phyloP scores from a whole-genome alignment of 352 stramenopile species.

The Phytophthora foliorum region DNA sequence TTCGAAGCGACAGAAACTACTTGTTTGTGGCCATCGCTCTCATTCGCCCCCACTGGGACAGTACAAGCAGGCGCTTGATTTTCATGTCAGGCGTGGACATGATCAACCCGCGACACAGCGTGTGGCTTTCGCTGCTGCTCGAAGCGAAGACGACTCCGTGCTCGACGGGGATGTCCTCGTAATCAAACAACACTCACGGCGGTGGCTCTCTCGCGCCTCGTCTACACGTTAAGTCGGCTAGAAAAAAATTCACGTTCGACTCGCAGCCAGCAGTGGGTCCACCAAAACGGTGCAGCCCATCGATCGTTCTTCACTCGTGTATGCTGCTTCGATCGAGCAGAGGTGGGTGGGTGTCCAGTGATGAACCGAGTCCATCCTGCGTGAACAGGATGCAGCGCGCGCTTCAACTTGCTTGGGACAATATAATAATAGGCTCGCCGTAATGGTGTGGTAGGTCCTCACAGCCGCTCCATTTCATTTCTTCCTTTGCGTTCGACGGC shows the following conservation, averaged over 20 bases:
- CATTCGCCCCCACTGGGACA: constrained; percentile 9
- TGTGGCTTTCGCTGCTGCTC: neutral
- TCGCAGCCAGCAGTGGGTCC: neutral
- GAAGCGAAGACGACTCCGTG: neutral
- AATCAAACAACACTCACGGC: constrained; percentile 15
- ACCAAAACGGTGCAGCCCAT: constrained; percentile 10
- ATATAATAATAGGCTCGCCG: constrained; percentile 13
- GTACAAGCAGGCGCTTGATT: constrained; percentile 1
- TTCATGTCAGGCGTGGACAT: neutral
- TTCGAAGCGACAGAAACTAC: too few species aligned
- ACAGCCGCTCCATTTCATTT: neutral
- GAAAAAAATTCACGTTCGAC: constrained; percentile 4
- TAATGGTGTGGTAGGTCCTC: neutral
- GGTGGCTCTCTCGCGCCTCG: neutral
- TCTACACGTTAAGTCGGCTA: neutral
- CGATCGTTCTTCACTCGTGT: constrained; percentile 3
- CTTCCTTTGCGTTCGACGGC: neutral
- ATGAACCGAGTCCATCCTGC: neutral
- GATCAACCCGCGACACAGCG: neutral
- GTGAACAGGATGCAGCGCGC: neutral
- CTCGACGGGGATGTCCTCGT: neutral
- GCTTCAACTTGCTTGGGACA: neutral
- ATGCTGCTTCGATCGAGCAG: neutral
- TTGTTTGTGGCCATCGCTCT: too few species aligned
- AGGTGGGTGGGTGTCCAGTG: neutral